phyloP scores from a whole-genome alignment of 2,329 filamentous ascomycete genomes.

The Aspergillus texensis region DNA sequence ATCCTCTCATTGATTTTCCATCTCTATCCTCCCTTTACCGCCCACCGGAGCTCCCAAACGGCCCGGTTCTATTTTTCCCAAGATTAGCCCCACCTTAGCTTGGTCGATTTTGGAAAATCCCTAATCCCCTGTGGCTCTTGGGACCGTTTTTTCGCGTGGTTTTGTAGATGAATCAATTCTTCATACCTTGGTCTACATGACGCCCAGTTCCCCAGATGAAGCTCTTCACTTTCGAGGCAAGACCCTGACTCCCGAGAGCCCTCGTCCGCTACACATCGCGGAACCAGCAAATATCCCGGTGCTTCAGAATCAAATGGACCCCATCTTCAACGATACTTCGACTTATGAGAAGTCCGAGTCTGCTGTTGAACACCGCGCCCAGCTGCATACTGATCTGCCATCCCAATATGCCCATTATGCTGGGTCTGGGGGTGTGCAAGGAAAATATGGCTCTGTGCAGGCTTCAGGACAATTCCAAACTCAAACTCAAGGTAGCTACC shows the following conservation, averaged over 20 bases:
- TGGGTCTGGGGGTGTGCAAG: conserved; percentile 16
- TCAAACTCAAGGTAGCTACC: conserved; percentile 36
- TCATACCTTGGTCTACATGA: conserved; percentile 53
- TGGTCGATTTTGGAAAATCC: conserved; percentile 35
- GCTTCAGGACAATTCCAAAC: conserved; percentile 23
- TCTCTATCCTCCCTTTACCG: conserved; percentile 19
- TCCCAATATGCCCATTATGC: conserved; percentile 18
- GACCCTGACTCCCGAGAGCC: conserved; percentile 69
- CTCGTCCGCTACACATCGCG: conserved; percentile 68
- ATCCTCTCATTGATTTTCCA: conserved; percentile 1
- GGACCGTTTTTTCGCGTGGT: conserved; percentile 8
- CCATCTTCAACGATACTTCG: conserved; percentile 68
- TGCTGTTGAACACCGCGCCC: conserved; percentile 23
- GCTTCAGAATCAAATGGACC: conserved; percentile 72
- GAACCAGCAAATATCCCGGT: conserved; percentile 71
- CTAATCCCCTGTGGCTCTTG: conserved; percentile 19
- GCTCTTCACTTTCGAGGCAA: conserved; percentile 64
- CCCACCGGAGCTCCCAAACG: conserved; percentile 21
- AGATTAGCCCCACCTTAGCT: conserved; percentile 42
- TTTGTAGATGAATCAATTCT: conserved; percentile 46
- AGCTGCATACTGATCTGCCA: conserved; percentile 13
- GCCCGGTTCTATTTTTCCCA: conserved; percentile 31
- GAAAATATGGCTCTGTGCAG: conserved; percentile 18
- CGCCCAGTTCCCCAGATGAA: conserved; percentile 52
- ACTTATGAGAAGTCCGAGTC: conserved; percentile 53